Base-by-base conservation (phyloP, 495 filamentous ascomycete genomes). In the Xylaria castorea region DNA sequence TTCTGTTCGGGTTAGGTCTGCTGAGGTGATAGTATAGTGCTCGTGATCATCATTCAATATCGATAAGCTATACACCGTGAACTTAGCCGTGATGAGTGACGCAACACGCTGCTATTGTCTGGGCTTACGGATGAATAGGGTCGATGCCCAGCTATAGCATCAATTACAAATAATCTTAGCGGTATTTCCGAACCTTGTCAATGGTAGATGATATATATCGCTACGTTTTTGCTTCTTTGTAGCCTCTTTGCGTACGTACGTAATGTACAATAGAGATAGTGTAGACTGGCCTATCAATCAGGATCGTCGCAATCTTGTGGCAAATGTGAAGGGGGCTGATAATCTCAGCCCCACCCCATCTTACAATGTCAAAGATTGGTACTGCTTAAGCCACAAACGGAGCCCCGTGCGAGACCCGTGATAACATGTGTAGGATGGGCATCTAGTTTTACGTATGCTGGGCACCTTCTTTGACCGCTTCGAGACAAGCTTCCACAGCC, bases 1-100 rank as follows among this genome's bases (percentile, higher is more conserved):
- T 36, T 61, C 25, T 20, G 34, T 61, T 61, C 34, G 34, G 58
- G 34, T 5, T 40, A 61, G 58, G 58, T 38, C 27, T 57, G 27
- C 53, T 57, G 53, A 57, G 22, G 53, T 57, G 53, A 57, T 57
- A 27, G 25, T 57, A 32, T 32, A 57, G 53, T 32, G 3, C 53
- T 16, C 27, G 53, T 57, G 53, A 57, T 57, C 53, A 3, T 55
- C 51, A 55, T 55, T 55, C 53, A 32, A 57, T 57, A 57, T 57
- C 53, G 53, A 57, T 57, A 57, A 57, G 53, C 53, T 57, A 57
- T 57, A 57, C 53, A 27, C 53, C 51, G 51, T 30, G 22, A 55
- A 50, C 46, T 7, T 50, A 18, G 46, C 48, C 7, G 48, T 11
- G 7, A 9, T 55, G 25, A 55, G 51, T 25, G 51, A 27, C 25